Base-by-base conservation (phyloP, 2,329 filamentous ascomycete species). In the Massarina eburnea region DNA sequence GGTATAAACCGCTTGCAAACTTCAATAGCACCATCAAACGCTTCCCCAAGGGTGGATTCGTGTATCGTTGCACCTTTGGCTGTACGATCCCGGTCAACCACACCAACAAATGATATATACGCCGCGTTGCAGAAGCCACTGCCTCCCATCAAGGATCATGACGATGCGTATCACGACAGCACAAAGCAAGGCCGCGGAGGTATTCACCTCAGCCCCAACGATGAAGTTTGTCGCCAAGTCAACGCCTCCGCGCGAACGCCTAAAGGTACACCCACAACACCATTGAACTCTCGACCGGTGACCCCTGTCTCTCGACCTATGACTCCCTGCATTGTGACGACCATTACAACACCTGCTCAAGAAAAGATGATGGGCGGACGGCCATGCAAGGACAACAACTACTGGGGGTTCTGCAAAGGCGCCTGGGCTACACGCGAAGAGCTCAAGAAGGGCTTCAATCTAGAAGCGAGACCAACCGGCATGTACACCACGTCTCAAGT, bases 361-460 rank as follows among this genome's bases (percentile, higher is more conserved):
- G 52, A 62, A 12, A 55, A 45, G n/a, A 65, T 64, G 55, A 65
- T 71, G 55, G 41, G 52, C 15, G 66, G 66, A 30, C 66, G 69
- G 3, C 67, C 69, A 1, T 66, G 62, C 55, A 71, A 69, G 49
- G 57, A 61, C n/a, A 72, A 71, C 51, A 60, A 66, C 47, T 72
- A 71, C 55, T 71, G 66, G 64, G 68, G 68, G 17, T 72, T 71
- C 55, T 72, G 70, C 57, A 71, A 71, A 57, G 70, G 70, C 26
- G 61, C 69, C 2, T 71, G 69, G 69, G 57, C 58, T 1, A 52
- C 61, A 2, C 62, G 68, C 26, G 65, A 67, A 49, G 65, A 70
- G 12, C 17, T 51, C 2, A 64, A 61, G 19, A 67, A 67, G n/a
- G 68, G 68, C 1, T 52, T 72, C 0, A 26, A 29, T 0, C 29